Base-by-base conservation (phyloP, 1,284 basidiomycete species). In the Cryptococcus sp. region DNA sequence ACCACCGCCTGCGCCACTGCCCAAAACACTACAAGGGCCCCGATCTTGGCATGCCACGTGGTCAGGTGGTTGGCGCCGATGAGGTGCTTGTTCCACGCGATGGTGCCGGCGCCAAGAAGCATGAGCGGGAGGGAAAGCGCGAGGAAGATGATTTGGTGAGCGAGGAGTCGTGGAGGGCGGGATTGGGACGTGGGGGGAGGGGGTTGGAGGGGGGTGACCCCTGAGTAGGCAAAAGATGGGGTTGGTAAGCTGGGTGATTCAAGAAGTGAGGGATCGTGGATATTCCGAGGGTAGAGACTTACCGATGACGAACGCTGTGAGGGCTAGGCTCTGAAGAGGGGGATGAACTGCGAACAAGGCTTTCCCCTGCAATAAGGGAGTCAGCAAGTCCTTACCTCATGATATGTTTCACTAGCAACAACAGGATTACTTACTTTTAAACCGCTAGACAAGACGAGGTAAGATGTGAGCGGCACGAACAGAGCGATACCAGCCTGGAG, bases 341-440 rank as follows among this genome's bases (percentile, higher is more conserved):
- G 77, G 73, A 57, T 78, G 77, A 3, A 66, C 64, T 8, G 71
- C 69, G 55, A 78, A 78, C 62, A 67, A 72, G 28, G 66, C 67
- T 46, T 68, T 64, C 18, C 52, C 59, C 44, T 53, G 50, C 44
- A 33, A 33, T 4, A 33, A 9, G 28, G 9, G 9, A 5, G 28
- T 33, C 28, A 33, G 28, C 28, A 9, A 33, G 48, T 35, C 20
- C 12, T 12, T 38, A 43, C n/a, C 4, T 36, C 20, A 18, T 18
- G 18, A 51, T 21, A 33, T 28, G 28, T 33, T 33, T 4, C 28
- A 9, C 28, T 33, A 33, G 4, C 28, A 9, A 9, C 6, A 28
- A n/a, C 5, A 42, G 23, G n/a, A n/a, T n/a, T n/a, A 53, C 46
- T 45, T 50, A 63, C 61, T 35, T 64, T 60, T 36, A 60, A 42